phyloP scores from a whole-genome alignment of 257 asterid genomes.

The Fraxinus anomala region DNA sequence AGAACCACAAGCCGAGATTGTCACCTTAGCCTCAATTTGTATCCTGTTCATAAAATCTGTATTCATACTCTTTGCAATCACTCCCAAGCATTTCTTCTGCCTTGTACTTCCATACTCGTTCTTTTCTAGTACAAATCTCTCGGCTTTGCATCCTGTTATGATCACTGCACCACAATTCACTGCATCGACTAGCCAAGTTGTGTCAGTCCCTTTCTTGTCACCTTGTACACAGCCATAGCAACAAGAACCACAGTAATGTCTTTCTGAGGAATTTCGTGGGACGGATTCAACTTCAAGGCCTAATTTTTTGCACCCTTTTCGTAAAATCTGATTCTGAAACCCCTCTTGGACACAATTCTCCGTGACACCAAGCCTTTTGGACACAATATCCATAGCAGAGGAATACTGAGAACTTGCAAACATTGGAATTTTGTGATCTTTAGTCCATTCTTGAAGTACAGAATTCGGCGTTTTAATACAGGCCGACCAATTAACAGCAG shows the following conservation, averaged over 20 bases:
- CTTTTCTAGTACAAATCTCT: constrained; percentile 42
- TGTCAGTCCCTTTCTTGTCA: constrained; percentile 78
- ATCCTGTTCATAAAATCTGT: constrained; percentile 39
- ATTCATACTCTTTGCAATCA: constrained; percentile 45
- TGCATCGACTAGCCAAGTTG: constrained; percentile 90
- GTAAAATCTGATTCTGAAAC: constrained; percentile 67
- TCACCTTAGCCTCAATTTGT: constrained; percentile 57
- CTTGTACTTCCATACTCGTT: constrained; percentile 12
- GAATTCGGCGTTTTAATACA: constrained; percentile 56
- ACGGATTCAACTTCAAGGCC: constrained; percentile 52
- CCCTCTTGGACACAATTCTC: constrained; percentile 62
- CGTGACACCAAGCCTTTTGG: constrained; percentile 68
- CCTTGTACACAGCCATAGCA: constrained; percentile 73
- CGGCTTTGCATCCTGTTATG: constrained; percentile 69
- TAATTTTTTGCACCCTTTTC: constrained; percentile 72
- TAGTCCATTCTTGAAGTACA: constrained; percentile 66
- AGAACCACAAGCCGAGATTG: constrained; percentile 87
- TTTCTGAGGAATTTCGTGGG: constrained; percentile 65
- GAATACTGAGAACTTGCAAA: constrained; percentile 42
- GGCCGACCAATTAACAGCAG: constrained; percentile 90
- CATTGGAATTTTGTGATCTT: constrained; percentile 40
- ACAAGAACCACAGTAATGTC: constrained; percentile 81
- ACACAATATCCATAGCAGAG: constrained; percentile 65
- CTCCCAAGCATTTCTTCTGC: constrained; percentile 60
- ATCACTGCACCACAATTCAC: constrained; percentile 73